These are phyloP conservation scores for Haberlea rhodopensis DNA, from an alignment of 257 asterid species.

Conservation along the genomic window DNA sequence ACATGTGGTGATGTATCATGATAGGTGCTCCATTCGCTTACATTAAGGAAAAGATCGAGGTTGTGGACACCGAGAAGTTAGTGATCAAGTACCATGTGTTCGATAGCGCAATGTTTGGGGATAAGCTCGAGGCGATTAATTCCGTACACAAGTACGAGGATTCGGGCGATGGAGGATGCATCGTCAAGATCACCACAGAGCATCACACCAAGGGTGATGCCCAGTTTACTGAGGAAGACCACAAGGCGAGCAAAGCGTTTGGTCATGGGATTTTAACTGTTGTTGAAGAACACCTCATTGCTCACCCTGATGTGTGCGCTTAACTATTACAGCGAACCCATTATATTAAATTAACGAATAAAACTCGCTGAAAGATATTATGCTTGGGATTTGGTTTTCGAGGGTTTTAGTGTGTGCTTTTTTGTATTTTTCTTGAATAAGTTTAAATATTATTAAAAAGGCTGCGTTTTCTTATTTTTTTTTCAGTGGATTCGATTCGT, in stretches of 20 bases:
- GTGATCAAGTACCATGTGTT: neutral
- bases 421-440: no score
- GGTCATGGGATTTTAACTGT: neutral
- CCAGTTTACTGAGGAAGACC: neutral
- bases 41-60: neutral
- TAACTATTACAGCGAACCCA: no score
- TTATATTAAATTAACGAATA: no score
- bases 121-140: neutral
- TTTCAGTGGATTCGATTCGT: no score
- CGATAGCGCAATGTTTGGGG: neutral
- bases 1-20: no score
- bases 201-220: neutral
- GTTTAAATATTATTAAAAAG: no score
- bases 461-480: no score
- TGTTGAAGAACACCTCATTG: neutral
- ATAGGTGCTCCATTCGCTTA: neutral
- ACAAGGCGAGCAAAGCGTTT: neutral
- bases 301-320: neutral
- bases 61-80: neutral
- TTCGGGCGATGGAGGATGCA: constrained; percentile 1
- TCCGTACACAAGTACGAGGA: neutral
- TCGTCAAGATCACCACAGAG: neutral
- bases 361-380: no score
- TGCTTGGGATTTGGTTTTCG: no score
- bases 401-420: no score